Percentiles rank a stretch among this genome's conserved stretches.
Conservation (phyloP, 2,329 filamentous ascomycete genomes). For the Metarhizium anisopliae region DNA sequence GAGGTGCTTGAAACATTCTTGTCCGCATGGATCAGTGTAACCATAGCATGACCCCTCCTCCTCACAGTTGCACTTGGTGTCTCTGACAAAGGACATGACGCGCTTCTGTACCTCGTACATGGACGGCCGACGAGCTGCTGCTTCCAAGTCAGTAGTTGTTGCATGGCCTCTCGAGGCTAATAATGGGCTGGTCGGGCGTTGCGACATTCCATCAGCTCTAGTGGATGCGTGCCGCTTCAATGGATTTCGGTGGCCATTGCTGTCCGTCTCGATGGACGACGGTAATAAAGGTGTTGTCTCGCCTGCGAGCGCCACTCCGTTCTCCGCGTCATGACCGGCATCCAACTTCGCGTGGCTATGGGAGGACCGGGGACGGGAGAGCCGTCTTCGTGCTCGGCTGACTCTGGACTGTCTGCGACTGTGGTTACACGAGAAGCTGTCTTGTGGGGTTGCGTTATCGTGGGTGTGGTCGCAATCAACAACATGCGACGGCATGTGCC, state of each 20-base stretch:
- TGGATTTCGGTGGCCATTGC: slow-evolving; percentile 15
- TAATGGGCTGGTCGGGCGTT: slow-evolving; percentile 16
- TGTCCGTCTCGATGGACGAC: slow-evolving; percentile 13
- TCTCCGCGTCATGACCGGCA: slow-evolving; percentile 6
- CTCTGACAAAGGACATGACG: slow-evolving; percentile 56
- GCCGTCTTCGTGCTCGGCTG: slow-evolving; percentile 22
- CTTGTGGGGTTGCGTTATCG: slow-evolving; percentile 36
- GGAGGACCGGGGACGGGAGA: slow-evolving; percentile 17
- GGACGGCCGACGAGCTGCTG: slow-evolving; percentile 38
- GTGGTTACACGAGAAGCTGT: slow-evolving; percentile 15
- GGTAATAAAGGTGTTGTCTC: slow-evolving; percentile 43
- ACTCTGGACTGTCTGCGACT: slow-evolving; percentile 20
- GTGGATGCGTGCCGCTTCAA: slow-evolving; percentile 20
- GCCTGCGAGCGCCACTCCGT: slow-evolving; percentile 11
- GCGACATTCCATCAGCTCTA: slow-evolving; percentile 20
- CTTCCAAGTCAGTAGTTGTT: slow-evolving; percentile 18
- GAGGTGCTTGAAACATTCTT: slow-evolving; percentile 56
- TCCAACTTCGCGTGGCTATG: slow-evolving; percentile 5
- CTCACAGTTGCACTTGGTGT: slow-evolving; percentile 55
- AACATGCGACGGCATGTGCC: slow-evolving; percentile 67
- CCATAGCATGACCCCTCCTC: slow-evolving; percentile 53
- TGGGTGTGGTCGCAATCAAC: slow-evolving; percentile 74
- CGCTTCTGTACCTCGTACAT: slow-evolving; percentile 45
- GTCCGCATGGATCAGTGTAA: slow-evolving; percentile 56
- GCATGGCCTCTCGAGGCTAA: slow-evolving; percentile 15